These are phyloP conservation scores for Exophiala sp. DNA, from an alignment of 2,329 filamentous ascomycete genomes.

Conservation along the genomic window DNA sequence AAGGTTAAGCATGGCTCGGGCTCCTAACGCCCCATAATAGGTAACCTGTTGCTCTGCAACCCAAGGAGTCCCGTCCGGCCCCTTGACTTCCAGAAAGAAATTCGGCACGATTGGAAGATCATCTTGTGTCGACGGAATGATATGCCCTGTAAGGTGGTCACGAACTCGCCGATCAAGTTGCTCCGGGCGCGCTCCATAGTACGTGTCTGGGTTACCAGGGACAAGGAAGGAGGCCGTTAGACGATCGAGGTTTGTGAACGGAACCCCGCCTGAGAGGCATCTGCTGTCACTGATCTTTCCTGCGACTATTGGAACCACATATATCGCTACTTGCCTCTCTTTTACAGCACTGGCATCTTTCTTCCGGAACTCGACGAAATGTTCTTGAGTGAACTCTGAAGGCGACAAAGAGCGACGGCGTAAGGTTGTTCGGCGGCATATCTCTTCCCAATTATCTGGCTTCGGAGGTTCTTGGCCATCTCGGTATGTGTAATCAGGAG, in stretches of 20 bases:
- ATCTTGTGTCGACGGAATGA: slow-evolving; percentile 32
- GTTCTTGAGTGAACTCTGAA: background rate
- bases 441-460: background rate
- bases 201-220: slow-evolving; percentile 32
- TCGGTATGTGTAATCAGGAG: too few species aligned
- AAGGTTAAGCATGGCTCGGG: slow-evolving; percentile 26
- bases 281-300: background rate
- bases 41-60: slow-evolving; percentile 35
- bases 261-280: slow-evolving; percentile 16
- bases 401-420: background rate
- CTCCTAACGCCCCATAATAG: slow-evolving; percentile 37
- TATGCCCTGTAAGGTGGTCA: slow-evolving; percentile 25
- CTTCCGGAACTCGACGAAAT: background rate
- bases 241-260: slow-evolving; percentile 36
- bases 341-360: background rate
- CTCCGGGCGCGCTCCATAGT: slow-evolving; percentile 32
- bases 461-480: background rate
- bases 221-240: slow-evolving; percentile 32
- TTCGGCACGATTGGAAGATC: slow-evolving; percentile 36
- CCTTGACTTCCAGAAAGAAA: slow-evolving; percentile 41
- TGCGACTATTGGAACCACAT: background rate
- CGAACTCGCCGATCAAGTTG: slow-evolving; percentile 30
- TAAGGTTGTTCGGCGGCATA: background rate
- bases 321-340: background rate
- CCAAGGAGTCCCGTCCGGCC: slow-evolving; percentile 31